A percentile compares a stretch with the other conserved stretches of the same genome.
Evolutionary conservation across 2,329 filamentous ascomycete species (phyloP).

Genomic region (Aspergillus unguis): DNA sequence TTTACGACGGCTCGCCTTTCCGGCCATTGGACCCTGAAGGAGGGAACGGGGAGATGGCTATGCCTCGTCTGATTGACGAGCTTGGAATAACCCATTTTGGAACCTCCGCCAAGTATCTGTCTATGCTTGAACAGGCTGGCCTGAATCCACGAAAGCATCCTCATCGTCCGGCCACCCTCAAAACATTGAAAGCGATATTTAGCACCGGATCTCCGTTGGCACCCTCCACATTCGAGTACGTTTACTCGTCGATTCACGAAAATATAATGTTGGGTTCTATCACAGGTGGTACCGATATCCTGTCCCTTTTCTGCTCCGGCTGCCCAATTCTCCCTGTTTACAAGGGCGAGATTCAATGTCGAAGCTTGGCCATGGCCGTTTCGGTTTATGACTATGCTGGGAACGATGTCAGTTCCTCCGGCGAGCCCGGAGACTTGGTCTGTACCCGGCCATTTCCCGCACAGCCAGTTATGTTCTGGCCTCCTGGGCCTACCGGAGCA

Average conservation of each 20-base stretch:
- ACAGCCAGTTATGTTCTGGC: constrained; percentile 86
- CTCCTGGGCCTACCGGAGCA: constrained; percentile 60
- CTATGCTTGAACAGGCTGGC: constrained; percentile 76
- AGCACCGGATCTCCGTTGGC: constrained; percentile 90
- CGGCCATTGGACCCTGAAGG: constrained; percentile 57
- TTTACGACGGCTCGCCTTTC: constrained; percentile 94
- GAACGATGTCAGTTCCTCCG: constrained; percentile 56
- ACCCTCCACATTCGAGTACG: constrained; percentile 86
- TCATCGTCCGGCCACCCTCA: constrained; percentile 37
- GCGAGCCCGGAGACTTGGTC: constrained; percentile 80
- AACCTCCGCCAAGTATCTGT: constrained; percentile 90
- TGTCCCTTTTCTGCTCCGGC: constrained; percentile 87
- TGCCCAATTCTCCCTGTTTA: constrained; percentile 72
- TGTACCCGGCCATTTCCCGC: constrained; percentile 84
- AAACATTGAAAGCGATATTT: constrained; percentile 75
- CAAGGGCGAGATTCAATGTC: constrained; percentile 72
- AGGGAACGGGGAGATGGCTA: constrained; percentile 68
- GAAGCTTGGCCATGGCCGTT: constrained; percentile 76
- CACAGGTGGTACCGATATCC: constrained; percentile 93
- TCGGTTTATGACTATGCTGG: constrained; percentile 55
- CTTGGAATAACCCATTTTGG: constrained; percentile 88
- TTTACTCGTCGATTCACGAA: constrained; percentile 77
- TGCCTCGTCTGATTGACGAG: constrained; percentile 77
- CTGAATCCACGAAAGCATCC: constrained; percentile 57
- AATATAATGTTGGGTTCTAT: constrained; percentile 87